Percentiles rank a stretch among this genome's conserved stretches.
phyloP scores from a whole-genome alignment of 257 asterid genomes.

The Plantago major region DNA sequence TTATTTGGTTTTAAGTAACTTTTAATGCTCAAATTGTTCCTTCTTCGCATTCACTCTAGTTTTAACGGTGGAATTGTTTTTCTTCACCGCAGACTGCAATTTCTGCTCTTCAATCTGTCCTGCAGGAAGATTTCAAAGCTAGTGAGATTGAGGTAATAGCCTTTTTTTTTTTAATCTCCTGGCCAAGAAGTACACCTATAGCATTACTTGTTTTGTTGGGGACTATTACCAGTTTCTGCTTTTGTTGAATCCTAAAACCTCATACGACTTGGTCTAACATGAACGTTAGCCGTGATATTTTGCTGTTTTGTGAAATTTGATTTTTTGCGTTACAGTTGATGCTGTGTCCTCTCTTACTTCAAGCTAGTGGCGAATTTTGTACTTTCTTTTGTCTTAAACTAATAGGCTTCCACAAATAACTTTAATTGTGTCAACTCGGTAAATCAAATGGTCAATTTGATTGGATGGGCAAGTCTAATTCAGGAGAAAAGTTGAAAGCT shows the following conservation, averaged over 20 bases:
- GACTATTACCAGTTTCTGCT: background rate
- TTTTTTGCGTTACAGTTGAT: background rate
- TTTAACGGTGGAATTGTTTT: conserved; percentile 18
- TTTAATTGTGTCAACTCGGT: too few species aligned
- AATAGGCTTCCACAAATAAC: too few species aligned
- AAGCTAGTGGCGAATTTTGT: background rate
- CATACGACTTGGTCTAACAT: too few species aligned
- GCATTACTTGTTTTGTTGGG: background rate
- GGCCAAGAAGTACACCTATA: background rate
- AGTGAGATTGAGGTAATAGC: conserved; percentile 90
- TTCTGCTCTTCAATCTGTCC: conserved; percentile 93
- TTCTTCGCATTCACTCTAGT: background rate
- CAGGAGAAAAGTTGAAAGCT: too few species aligned
- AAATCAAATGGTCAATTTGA: too few species aligned
- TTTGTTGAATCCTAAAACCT: background rate
- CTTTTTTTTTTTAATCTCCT: background rate
- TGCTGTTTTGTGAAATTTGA: background rate
- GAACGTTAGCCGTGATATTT: background rate
- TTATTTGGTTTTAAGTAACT: too few species aligned
- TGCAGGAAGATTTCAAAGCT: conserved; percentile 97
- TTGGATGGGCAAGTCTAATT: too few species aligned
- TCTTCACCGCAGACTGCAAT: conserved; percentile 62
- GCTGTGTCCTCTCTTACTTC: background rate
- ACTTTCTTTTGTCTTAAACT: background rate
- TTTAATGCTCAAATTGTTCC: too few species aligned